These are phyloP conservation scores for Pleurotus pulmonarius DNA, from an alignment of 768 basidiomycete species.

Conservation along the genomic window DNA sequence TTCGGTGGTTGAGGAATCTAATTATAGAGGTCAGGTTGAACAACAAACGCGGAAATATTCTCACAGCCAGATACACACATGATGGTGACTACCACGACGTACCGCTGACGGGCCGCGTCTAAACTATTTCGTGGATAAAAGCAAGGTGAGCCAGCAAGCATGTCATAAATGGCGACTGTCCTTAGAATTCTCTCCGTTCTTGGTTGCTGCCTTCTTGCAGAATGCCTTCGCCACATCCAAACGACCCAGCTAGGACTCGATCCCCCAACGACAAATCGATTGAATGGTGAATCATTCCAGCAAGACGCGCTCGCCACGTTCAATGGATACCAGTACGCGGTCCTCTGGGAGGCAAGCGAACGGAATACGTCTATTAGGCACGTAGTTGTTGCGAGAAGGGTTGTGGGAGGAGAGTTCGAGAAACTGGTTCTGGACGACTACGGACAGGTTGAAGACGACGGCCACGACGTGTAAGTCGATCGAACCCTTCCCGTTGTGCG, in stretches of 20 bases:
- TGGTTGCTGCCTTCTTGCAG: not conserved
- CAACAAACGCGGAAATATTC: too few species aligned
- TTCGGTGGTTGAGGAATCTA: too few species aligned
- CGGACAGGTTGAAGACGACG: constrained; percentile 32
- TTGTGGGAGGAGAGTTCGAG: not conserved
- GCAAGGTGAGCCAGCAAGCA: too few species aligned
- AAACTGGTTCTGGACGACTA: constrained; percentile 28
- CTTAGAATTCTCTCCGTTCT: too few species aligned
- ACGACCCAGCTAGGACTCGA: constrained; percentile 23
- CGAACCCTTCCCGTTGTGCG: not conserved
- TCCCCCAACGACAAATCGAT: constrained; percentile 28
- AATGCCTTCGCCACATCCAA: not conserved
- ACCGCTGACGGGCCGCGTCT: too few species aligned
- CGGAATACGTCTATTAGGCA: constrained; percentile 24
- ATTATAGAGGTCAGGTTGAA: too few species aligned
- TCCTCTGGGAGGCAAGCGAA: constrained; percentile 21
- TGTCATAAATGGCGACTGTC: too few species aligned
- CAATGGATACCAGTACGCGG: constrained; percentile 33
- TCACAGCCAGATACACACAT: too few species aligned
- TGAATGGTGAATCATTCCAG: constrained; percentile 34
- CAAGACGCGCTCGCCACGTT: constrained; percentile 29
- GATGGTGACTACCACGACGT: too few species aligned
- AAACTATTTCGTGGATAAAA: too few species aligned
- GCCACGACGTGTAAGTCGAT: constrained; percentile 26
- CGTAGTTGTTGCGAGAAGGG: constrained; percentile 17